These are phyloP conservation scores for Coemansia nantahalensis DNA, from an alignment of 192 early-diverging fungal genomes.

Conservation along the genomic window DNA sequence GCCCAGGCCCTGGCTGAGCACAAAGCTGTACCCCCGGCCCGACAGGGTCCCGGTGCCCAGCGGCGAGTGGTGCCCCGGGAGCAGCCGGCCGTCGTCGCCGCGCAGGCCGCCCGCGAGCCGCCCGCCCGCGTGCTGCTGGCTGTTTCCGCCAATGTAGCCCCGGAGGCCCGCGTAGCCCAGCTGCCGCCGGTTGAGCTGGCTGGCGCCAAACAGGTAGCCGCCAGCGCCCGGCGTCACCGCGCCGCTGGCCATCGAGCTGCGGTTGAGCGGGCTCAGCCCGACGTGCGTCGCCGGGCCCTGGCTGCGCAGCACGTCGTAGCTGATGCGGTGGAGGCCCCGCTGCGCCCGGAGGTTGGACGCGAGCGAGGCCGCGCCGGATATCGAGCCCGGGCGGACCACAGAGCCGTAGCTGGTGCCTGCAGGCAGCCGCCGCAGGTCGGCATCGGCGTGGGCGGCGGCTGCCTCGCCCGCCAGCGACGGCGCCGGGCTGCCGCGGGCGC, in stretches of 20 bases:
- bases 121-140: slow-evolving; percentile 15
- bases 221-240: slow-evolving; percentile 27
- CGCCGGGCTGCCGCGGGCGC: neutral
- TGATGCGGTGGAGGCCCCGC: slow-evolving; percentile 29
- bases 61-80: slow-evolving; percentile 29
- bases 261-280: slow-evolving; percentile 28
- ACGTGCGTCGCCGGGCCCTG: slow-evolving; percentile 17
- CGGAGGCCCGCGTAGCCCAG: slow-evolving; percentile 48
- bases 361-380: slow-evolving; percentile 20
- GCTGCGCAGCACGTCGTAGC: slow-evolving; percentile 28
- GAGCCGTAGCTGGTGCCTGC: slow-evolving; percentile 19
- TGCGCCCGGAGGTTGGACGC: slow-evolving; percentile 35
- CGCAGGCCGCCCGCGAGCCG: slow-evolving; percentile 6
- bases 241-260: slow-evolving; percentile 30
- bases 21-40: slow-evolving; percentile 10
- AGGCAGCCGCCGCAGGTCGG: neutral
- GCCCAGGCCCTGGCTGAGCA: slow-evolving; percentile 9
- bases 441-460: neutral
- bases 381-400: slow-evolving; percentile 18
- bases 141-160: slow-evolving; percentile 41
- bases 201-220: slow-evolving; percentile 5
- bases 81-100: slow-evolving; percentile 14
- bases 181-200: slow-evolving; percentile 22
- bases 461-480: slow-evolving; percentile 1
- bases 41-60: slow-evolving; percentile 10